A percentile compares a stretch with the other conserved stretches of the same genome.
Conservation (phyloP, 148 eudicot species). For the Rhododendron henanense region DNA sequence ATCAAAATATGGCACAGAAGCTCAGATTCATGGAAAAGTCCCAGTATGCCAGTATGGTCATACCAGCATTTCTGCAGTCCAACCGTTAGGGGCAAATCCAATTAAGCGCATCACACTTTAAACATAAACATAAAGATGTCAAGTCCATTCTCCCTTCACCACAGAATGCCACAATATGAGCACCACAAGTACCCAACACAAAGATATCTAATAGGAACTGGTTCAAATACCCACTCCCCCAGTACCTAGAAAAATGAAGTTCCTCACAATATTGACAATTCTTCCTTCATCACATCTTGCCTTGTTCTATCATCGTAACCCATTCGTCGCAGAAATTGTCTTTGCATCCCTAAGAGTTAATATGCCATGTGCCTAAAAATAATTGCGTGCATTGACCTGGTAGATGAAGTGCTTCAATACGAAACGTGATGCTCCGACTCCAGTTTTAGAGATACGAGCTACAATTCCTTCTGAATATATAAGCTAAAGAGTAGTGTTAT, state of each 20-base stretch:
- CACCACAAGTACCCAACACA: not conserved
- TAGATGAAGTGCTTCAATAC: not conserved
- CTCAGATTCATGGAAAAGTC: not conserved
- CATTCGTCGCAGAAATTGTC: not conserved
- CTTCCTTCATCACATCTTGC: not conserved
- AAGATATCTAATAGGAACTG: not conserved
- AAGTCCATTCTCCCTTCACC: not conserved
- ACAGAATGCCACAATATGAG: not conserved
- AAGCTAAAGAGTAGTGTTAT: not conserved
- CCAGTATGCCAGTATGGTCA: not conserved
- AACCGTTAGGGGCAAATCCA: not conserved
- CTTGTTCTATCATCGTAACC: not conserved
- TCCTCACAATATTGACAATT: not conserved
- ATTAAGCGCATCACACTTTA: not conserved
- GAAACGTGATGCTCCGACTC: not conserved
- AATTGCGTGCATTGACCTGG: not conserved
- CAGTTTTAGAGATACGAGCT: not conserved
- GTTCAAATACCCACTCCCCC: conserved; percentile 2
- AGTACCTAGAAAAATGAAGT: not conserved
- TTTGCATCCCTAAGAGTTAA: not conserved
- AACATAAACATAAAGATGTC: not conserved
- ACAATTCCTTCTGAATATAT: not conserved
- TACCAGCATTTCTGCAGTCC: not conserved
- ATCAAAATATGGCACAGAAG: not conserved
- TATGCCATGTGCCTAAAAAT: not conserved